Conservation (phyloP, 2,329 filamentous ascomycete species). For the Aspergillus eucalypticola region DNA sequence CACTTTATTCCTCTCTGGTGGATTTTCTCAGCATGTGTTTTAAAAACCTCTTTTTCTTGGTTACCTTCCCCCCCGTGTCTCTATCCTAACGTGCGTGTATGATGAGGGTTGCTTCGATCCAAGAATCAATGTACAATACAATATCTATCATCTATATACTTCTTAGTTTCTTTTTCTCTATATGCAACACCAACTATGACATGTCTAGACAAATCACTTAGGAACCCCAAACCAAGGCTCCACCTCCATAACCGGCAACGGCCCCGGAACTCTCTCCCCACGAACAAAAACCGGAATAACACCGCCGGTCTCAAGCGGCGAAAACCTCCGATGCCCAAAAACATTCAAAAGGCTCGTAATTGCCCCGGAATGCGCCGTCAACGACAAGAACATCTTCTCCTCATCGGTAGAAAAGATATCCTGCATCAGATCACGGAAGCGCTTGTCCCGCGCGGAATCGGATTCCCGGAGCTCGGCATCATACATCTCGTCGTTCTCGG, state of each 20-base stretch:
- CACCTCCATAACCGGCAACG: slow-evolving; percentile 20
- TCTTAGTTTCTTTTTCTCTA: neutral
- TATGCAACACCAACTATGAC: neutral
- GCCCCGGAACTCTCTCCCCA: slow-evolving; percentile 34
- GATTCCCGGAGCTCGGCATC: slow-evolving; percentile 52
- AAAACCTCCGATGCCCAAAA: slow-evolving; percentile 49
- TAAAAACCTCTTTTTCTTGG: neutral
- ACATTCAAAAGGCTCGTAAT: slow-evolving; percentile 56
- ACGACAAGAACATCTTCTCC: slow-evolving; percentile 50
- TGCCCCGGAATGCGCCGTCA: slow-evolving; percentile 61
- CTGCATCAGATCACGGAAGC: slow-evolving; percentile 50
- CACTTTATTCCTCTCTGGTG: slow-evolving; percentile 17
- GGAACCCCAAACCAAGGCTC: slow-evolving; percentile 29
- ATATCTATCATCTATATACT: neutral
- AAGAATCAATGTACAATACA: slow-evolving; percentile 15
- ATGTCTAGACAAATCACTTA: neutral
- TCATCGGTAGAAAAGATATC: slow-evolving; percentile 54
- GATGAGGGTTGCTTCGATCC: neutral
- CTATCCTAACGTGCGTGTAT: neutral
- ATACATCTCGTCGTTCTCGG: slow-evolving; percentile 58
- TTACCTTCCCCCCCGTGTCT: neutral
- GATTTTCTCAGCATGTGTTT: slow-evolving; percentile 17
- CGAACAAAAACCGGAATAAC: slow-evolving; percentile 55
- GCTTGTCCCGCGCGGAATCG: slow-evolving; percentile 48
- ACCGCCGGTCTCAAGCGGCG: slow-evolving; percentile 48